Evolutionary conservation across 306 rosid species (phyloP), one percentile per base, ranked within the genome.

Genomic region (Begonia loranthoides): DNA sequence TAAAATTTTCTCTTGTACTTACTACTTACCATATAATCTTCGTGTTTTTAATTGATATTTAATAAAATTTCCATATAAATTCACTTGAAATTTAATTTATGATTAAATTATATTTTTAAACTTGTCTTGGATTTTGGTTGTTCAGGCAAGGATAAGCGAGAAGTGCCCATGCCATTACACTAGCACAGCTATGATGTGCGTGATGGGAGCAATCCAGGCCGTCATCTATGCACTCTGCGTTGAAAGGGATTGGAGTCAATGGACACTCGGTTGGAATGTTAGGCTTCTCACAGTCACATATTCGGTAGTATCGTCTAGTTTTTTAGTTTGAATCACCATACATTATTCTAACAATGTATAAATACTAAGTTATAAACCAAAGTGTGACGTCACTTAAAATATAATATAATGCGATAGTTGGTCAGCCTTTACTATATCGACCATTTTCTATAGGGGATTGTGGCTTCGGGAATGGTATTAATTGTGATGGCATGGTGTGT

Each of bases 181-280:
- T 12, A 79, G 87, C 68, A 58, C 92, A 9, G 84, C 87, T 10
- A 34, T 85, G 52, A 81, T 81, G 87, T 69, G 82, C 15, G 2
- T 62, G 0, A 66, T 69, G 63, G 90, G 80, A 48, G 63, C 87
- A 60, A 54, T 76, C n/a, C 87, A 81, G 45, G 41, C 72, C 10
- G 63, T 61, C 13, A 57, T 21, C n/a, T 73, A 71, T 38, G 81
- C 84, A 13, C 62, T 81, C 1, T 72, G 71, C 49, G 36, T 40
- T 47, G 84, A 76, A 17, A 78, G 72, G 55, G 84, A 78, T 45
- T 78, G 73, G 87, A 73, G 46, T 15, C 75, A 74, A 16, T 85
- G 95, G 92, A 78, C 59, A 21, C 43, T 85, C 34, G 79, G 81
- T n/a, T 81, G 84, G 80, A 70, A 54, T 15, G 56, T 87, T 10